Percentiles rank a stretch among this genome's conserved stretches.
These are phyloP conservation scores for Rhizophlyctis rosea DNA, from an alignment of 192 early-diverging fungal species.

Conservation along the genomic window DNA sequence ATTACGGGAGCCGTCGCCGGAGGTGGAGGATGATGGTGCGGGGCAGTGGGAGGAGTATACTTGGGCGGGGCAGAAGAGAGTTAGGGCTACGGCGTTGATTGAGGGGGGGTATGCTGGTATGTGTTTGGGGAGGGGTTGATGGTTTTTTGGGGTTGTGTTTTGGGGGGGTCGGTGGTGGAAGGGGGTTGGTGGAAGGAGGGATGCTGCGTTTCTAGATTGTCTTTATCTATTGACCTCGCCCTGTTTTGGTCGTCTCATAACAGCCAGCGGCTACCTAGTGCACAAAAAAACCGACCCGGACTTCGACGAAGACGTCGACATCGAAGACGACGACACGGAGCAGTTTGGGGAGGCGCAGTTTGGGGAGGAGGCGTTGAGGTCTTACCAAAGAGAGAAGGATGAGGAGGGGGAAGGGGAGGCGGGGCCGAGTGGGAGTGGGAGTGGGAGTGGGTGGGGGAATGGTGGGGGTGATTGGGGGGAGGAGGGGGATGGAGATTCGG, in stretches of 20 bases:
- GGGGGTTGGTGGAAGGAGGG: conserved; percentile 29
- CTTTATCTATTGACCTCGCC: not conserved
- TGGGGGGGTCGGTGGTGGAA: conserved; percentile 13
- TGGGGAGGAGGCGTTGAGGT: conserved; percentile 59
- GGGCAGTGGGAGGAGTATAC: conserved; percentile 62
- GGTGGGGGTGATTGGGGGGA: conserved; percentile 25
- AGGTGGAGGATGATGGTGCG: conserved; percentile 3
- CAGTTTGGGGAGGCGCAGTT: conserved; percentile 75
- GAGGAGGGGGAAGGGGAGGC: conserved; percentile 11
- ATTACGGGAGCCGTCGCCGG: conserved; percentile 13
- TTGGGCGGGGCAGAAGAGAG: conserved; percentile 77
- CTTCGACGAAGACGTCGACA: conserved; percentile 77
- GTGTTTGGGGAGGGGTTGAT: conserved; percentile 9
- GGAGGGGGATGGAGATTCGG: conserved; percentile 10
- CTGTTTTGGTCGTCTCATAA: not conserved
- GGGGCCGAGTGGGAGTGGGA: not conserved
- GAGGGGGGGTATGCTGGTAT: conserved; percentile 72
- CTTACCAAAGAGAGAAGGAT: conserved; percentile 31
- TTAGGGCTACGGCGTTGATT: conserved; percentile 75
- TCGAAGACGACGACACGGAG: conserved; percentile 75
- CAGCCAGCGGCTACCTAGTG: conserved; percentile 28
- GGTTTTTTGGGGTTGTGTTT: no score
- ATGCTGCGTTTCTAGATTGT: not conserved
- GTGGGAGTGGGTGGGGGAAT: conserved; percentile 19
- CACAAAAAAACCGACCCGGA: conserved; percentile 47